Evolutionary conservation across 345 rosid species (phyloP), one percentile per base, ranked within the genome.

Genomic region (Pugionium cornutum): DNA sequence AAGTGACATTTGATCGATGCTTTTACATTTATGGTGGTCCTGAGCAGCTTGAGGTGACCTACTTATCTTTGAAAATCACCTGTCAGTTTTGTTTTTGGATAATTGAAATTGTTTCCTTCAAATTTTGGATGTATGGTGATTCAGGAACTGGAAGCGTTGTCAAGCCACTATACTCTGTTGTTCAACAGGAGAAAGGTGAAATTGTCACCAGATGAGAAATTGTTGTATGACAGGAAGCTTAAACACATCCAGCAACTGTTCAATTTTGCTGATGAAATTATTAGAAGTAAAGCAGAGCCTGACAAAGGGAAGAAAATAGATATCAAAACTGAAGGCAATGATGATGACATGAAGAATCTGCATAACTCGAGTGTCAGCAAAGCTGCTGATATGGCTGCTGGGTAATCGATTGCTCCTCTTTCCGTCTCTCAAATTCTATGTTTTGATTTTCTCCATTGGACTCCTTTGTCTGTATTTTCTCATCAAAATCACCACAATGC

Each of bases 21-120:
- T 95, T 95, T 83, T 95, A 91, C 74, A 95, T 95, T 70, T 94
- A 91, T 79, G 97, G 99, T 55, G 99, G 99, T 71, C 99, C 97
- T 65, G 96, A 94, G 76, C 97, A 88, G 74, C 78, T 94, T 73
- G 96, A 94, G 99, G 99, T 94, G 45, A 64, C 9, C 46, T 60
- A 67, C 66, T 53, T 49, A 33, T 71, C 62, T 37, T 62, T 61
- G 30, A n/a, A 61, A 67, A 46, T 7, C 42, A 48, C 28, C 34
- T 33, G 18, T 30, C 37, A 27, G 9, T 37, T 44, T 29, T 26
- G 3, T 45, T 36, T 6, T 43, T 31, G 37, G 48, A 43, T 51
- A 62, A 44, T 61, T 2, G 2, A 56, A 40, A 26, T n/a, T 60
- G 11, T 47, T 68, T 35, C 50, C 63, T 55, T 76, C 40, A 53